phyloP scores from a whole-genome alignment of 2,329 filamentous ascomycete species.

The Alternaria brassicae region DNA sequence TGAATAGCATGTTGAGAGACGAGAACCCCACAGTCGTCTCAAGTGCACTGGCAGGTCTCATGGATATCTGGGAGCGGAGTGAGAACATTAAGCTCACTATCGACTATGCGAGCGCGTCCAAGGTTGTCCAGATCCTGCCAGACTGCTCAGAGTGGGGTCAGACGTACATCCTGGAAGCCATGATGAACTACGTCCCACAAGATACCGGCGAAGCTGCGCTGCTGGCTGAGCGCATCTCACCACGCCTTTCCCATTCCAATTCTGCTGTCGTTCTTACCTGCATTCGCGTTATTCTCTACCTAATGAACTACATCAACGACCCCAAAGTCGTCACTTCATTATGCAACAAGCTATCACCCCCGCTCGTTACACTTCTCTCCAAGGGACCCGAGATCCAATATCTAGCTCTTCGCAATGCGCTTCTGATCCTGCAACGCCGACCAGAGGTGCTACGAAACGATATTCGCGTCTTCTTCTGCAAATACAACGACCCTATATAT shows the following conservation, averaged over 20 bases:
- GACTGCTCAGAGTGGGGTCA: constrained; percentile 99
- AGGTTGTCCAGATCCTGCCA: constrained; percentile 94
- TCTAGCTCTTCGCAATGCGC: constrained; percentile 87
- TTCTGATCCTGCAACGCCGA: constrained; percentile 89
- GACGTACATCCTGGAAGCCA: constrained; percentile 95
- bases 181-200: constrained; percentile 97
- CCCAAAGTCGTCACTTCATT: constrained; percentile 85
- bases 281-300: constrained; percentile 92
- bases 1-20: constrained; percentile 89
- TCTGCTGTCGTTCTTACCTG: constrained; percentile 95
- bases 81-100: constrained; percentile 98
- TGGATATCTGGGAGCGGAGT: constrained; percentile 98
- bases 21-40: constrained; percentile 98
- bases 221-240: constrained; percentile 90
- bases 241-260: constrained; percentile 96
- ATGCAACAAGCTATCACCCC: constrained; percentile 92
- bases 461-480: constrained; percentile 99
- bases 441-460: constrained; percentile 95
- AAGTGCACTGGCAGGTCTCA: constrained; percentile 85
- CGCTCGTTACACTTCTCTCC: constrained; percentile 89
- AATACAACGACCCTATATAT: constrained; percentile 99
- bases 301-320: constrained; percentile 98
- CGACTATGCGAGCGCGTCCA: constrained; percentile 95
- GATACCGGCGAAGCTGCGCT: constrained; percentile 87
- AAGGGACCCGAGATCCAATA: constrained; percentile 99